phyloP scores from a whole-genome alignment of 1,284 basidiomycete genomes.

The Peniophora sp. region DNA sequence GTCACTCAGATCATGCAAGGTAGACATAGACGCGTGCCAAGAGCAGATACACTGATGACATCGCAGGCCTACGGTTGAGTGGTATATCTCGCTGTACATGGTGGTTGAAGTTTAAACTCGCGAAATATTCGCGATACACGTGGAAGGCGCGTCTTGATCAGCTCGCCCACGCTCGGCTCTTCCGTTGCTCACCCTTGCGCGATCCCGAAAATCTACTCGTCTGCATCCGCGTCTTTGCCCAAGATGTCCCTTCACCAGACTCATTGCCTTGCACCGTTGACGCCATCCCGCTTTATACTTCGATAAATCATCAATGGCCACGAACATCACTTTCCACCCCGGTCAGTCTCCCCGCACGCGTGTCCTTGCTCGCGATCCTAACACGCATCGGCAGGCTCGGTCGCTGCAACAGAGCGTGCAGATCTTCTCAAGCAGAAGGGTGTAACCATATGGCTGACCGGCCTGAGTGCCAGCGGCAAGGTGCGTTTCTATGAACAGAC shows the following conservation, averaged over 20 bases:
- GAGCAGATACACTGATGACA: no score
- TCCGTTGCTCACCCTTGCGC: background rate
- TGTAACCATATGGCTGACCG: slow-evolving; percentile 93
- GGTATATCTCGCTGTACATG: no score
- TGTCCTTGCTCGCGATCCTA: background rate
- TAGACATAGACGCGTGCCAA: no score
- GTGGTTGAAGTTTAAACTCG: no score
- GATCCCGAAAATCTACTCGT: background rate
- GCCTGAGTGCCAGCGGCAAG: slow-evolving; percentile 86
- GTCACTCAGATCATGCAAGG: no score
- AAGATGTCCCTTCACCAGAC: slow-evolving; percentile 3
- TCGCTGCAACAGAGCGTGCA: slow-evolving; percentile 60
- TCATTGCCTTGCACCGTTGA: no score
- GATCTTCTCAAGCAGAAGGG: slow-evolving; percentile 73
- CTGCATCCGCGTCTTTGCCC: no score
- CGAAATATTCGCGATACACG: no score
- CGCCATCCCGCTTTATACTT: background rate
- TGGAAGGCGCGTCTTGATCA: no score
- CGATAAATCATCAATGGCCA: slow-evolving; percentile 48
- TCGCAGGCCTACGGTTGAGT: no score
- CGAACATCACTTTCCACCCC: slow-evolving; percentile 82
- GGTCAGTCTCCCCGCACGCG: slow-evolving; percentile 25
- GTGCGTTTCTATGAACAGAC: slow-evolving; percentile 29
- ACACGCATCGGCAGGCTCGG: slow-evolving; percentile 53
- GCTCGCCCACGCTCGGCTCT: no score